Evolutionary conservation across 495 filamentous ascomycete species (phyloP), one percentile per base, ranked within the genome.

Genomic region (Parathielavia hyrcaniae): DNA sequence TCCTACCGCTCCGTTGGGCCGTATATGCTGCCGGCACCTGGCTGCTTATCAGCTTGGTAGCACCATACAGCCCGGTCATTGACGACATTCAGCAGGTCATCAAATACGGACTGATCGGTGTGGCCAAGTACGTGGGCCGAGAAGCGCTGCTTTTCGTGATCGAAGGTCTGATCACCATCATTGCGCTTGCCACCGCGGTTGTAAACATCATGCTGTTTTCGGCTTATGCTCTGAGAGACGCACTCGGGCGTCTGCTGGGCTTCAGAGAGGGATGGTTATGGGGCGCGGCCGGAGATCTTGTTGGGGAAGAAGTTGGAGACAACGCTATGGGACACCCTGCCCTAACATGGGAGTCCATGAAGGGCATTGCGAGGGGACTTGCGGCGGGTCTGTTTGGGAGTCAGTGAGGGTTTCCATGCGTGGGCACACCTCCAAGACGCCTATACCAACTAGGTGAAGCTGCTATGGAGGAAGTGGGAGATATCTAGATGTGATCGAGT

Each of bases 101-200:
- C 22, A 30, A 14, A 14, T 14, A 56, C 20, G 53, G 19, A 9
- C 5, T 47, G 14, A 2, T 49, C 11, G 44, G 20, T 34, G 32
- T 47, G 22, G 44, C 8, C 53, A 12, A 10, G 14, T 48, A 49
- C 14, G 10, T 39, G 19, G 34, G 9, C 7, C 44, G 44, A 35
- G 53, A 49, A 19, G 44, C 32, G 12, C 6, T 32, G 19, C 44
- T 56, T 17, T 30, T 56, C 16, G 53, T 48, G 34, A 13, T 56
- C 6, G 53, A 56, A 20, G 34, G 30, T 17, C 8, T 48, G 34
- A 39, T 49, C 44, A 49, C 14, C 34, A 20, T 39, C 44, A 39
- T 56, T 17, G 20, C 44, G 10, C 4, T 55, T 12, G 17, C 26
- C 20, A 47, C 26, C 8, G 32, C 11, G 11, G 7, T 32, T 7